Evolutionary conservation across 257 asterid species (phyloP), one percentile per base, ranked within the genome.

Genomic region (Solanum chilense): DNA sequence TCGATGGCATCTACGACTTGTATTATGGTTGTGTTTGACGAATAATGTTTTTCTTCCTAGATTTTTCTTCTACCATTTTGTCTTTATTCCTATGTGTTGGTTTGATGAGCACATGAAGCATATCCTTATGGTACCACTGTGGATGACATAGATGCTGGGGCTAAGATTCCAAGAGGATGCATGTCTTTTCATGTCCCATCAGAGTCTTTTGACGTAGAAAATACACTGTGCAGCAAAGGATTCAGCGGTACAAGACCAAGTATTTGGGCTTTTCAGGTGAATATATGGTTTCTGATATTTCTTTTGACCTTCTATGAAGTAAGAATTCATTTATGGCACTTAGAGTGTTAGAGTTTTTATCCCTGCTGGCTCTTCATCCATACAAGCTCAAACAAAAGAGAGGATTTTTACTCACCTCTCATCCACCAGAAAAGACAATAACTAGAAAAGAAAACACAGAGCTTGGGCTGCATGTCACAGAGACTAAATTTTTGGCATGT

Each of bases 231-330:
- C 41, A 90, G 90, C 64, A 93, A 91, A 91, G 98, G 98, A 88
- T 95, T 91, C 90, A 91, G 89, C 29, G 98, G 98, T 89, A 90
- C 94, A 88, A 93, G 92, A 86, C 95, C 95, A 77, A 94, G 99
- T 90, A 73, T 95, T 18, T 96, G 99, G 99, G 92, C 88, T 78
- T 71, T 92, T 89, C 99, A 96, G 98, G 99, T 96, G 91, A 89
- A 75, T 60, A 60, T 39, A 84, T 37, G 37, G 25, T 68, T 74
- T 27, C 62, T 44, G 69, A 25, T 66, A 62, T 42, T 5, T 71
- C 33, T 29, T 69, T 69, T 69, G 74, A 80, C 56, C 85, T 86
- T n/a, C 66, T 47, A 56, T 52, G 60, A 81, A 73, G 69, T 77
- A 42, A 25, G 84, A 47, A 47, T 80, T 47, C 44, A 47, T 80